A percentile compares a stretch with the other conserved stretches of the same genome.
Evolutionary conservation across 2,329 filamentous ascomycete species (phyloP).

Genomic region (Nectriaceae sp.): DNA sequence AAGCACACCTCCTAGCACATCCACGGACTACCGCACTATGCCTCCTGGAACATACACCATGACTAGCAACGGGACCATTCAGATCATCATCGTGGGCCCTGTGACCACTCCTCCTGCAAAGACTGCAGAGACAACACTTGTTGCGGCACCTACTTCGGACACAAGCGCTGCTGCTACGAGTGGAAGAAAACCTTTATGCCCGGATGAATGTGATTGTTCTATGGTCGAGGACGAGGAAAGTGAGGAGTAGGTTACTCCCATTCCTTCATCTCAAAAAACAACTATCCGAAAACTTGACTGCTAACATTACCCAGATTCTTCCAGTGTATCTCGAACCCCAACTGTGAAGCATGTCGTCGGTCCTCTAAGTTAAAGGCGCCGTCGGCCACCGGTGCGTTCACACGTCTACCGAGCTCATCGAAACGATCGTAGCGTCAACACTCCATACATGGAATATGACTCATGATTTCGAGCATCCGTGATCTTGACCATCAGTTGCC

Average conservation of each 20-base stretch:
- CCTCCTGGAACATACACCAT: slow-evolving; percentile 27
- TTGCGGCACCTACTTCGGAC: slow-evolving; percentile 11
- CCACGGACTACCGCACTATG: slow-evolving; percentile 27
- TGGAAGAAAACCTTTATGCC: slow-evolving; percentile 6
- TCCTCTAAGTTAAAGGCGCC: no score
- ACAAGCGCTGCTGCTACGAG: not conserved
- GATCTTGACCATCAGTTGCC: no score
- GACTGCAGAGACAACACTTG: slow-evolving; percentile 20
- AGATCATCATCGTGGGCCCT: slow-evolving; percentile 22
- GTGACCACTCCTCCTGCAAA: slow-evolving; percentile 23
- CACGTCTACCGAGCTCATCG: no score
- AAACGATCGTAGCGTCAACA: no score
- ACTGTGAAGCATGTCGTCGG: not conserved
- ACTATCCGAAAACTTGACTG: not conserved
- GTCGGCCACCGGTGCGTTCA: no score
- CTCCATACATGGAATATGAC: no score
- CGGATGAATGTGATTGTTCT: slow-evolving; percentile 24
- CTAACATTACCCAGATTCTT: slow-evolving; percentile 28
- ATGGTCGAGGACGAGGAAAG: slow-evolving; percentile 28
- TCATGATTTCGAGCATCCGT: no score
- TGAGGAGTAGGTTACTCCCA: slow-evolving; percentile 25
- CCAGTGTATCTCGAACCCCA: slow-evolving; percentile 36
- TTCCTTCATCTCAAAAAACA: not conserved
- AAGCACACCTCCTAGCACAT: not conserved
- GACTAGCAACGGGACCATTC: slow-evolving; percentile 13